phyloP scores from a whole-genome alignment of 352 stramenopile genomes.

The Pythium periplocum region DNA sequence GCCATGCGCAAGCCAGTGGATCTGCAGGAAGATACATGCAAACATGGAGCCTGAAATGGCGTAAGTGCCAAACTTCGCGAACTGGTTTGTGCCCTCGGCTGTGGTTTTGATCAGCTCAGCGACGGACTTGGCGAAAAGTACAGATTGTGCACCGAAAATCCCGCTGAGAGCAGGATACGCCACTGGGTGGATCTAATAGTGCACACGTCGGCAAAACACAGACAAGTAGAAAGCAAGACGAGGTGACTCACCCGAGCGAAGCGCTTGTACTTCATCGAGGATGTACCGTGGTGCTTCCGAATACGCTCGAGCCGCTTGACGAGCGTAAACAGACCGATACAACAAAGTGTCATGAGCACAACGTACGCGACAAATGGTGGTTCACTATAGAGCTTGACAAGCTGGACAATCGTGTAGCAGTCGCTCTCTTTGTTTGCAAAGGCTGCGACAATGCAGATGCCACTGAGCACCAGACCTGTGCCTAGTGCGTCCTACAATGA shows the following conservation, averaged over 20 bases:
- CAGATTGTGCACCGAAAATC: conserved; percentile 72
- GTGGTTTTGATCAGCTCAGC: conserved; percentile 82
- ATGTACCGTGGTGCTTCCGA: conserved; percentile 30
- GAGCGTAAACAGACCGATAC: conserved; percentile 28
- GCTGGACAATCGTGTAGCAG: conserved; percentile 74
- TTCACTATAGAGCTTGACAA: conserved; percentile 61
- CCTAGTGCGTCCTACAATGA: conserved; percentile 47
- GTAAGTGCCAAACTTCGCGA: conserved; percentile 70
- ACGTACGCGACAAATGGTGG: conserved; percentile 65
- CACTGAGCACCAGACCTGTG: conserved; percentile 56
- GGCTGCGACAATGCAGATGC: conserved; percentile 71
- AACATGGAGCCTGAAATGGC: conserved; percentile 78
- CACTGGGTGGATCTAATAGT: conserved; percentile 45
- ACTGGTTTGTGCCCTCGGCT: conserved; percentile 65
- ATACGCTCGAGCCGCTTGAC: conserved; percentile 40
- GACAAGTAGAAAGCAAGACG: neutral
- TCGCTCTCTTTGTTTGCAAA: conserved; percentile 74
- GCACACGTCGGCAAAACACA: neutral
- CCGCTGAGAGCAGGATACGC: conserved; percentile 68
- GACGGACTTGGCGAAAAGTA: conserved; percentile 80
- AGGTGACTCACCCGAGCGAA: conserved; percentile 27
- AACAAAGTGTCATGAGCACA: conserved; percentile 38
- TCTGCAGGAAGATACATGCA: conserved; percentile 79
- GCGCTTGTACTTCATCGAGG: conserved; percentile 43
- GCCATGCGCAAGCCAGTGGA: conserved; percentile 82